A percentile compares a stretch with the other conserved stretches of the same genome.
Evolutionary conservation across 1,139 yeast genomes (phyloP).

Genomic region (Maudiozyma humilis): DNA sequence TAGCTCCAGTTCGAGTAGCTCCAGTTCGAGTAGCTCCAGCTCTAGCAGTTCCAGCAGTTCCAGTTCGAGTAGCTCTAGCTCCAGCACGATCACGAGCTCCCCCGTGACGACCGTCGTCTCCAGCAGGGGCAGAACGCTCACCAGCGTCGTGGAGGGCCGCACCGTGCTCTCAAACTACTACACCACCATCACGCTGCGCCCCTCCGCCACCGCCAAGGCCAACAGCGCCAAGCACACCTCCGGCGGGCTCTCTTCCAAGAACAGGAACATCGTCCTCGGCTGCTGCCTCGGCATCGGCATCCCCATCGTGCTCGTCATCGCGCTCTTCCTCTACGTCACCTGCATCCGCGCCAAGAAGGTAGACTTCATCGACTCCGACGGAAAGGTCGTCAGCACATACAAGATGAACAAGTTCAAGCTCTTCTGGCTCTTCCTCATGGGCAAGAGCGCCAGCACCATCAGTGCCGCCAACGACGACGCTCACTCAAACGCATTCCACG

Average conservation of each 20-base stretch:
- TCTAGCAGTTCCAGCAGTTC: slow-evolving; percentile 24
- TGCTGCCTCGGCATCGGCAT: slow-evolving; percentile 39
- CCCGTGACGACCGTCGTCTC: slow-evolving; percentile 14
- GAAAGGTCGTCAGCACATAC: slow-evolving; percentile 34
- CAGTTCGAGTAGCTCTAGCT: slow-evolving; percentile 23
- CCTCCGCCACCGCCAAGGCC: slow-evolving; percentile 15
- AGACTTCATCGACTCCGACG: slow-evolving; percentile 35
- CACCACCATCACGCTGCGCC: slow-evolving; percentile 25
- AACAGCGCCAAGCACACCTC: slow-evolving; percentile 15
- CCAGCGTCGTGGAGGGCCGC: slow-evolving; percentile 28
- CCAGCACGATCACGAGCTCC: slow-evolving; percentile 19
- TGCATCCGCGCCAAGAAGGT: slow-evolving; percentile 30
- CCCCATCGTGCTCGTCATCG: slow-evolving; percentile 26
- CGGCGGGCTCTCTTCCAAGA: slow-evolving; percentile 38
- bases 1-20: slow-evolving; percentile 8
- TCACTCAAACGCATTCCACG: slow-evolving; percentile 3
- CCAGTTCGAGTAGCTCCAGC: slow-evolving; percentile 14
- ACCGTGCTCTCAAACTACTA: slow-evolving; percentile 31
- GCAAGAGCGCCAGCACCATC: slow-evolving; percentile 18
- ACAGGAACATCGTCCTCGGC: slow-evolving; percentile 42
- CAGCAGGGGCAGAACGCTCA: slow-evolving; percentile 16
- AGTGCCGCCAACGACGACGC: not conserved
- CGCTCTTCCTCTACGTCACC: slow-evolving; percentile 22
- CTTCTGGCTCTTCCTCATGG: slow-evolving; percentile 26
- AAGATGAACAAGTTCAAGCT: slow-evolving; percentile 25